Evolutionary conservation across 495 filamentous ascomycete species (phyloP), one percentile per base, ranked within the genome.

Genomic region (Penicillium goetzii): DNA sequence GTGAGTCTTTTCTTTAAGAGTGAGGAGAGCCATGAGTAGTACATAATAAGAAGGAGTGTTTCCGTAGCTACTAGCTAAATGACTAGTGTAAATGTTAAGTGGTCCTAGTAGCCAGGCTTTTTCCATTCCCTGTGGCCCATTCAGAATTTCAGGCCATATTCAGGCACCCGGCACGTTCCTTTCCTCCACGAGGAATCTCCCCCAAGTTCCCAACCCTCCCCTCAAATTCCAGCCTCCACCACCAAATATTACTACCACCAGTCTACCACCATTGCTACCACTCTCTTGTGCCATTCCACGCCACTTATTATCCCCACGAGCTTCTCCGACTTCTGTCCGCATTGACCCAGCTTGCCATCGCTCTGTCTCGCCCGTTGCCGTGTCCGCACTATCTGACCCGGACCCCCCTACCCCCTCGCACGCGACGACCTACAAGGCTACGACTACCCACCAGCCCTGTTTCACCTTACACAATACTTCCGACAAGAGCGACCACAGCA

Each of bases 171-270:
- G 60, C 67, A 65, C 61, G 64, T 70, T 70, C 65, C 65, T 56
- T 59, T 52, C 60, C 63, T 61, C 62, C 69, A 71, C 59, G 68
- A 68, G 65, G 64, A 70, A 68, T 69, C 58, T 57, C 47, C 52
- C 66, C 30, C 6, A 32, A 32, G 30, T 32, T 32, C 28, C 6
- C 72, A 64, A 71, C 64, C 70, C 74, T 61, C 69, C 68, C 55
- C 65, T 54, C 52, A 55, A 58, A 60, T 64, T 61, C 64, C 51
- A 26, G 55, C 45, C 56, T 54, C 36, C 41, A 40, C 36, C 25
- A 50, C 55, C 63, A 38, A 28, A 21, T 26, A 59, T 32, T 34
- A 32, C 17, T 15, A 21, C 26, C 10, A n/a, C 21, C 43, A 50
- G 21, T 33, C 19, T 7, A 38, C 33, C 33, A 28, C 19, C 32